Evolutionary conservation across 1,284 basidiomycete genomes (phyloP).

Genomic region (Ustilago bromivora): DNA sequence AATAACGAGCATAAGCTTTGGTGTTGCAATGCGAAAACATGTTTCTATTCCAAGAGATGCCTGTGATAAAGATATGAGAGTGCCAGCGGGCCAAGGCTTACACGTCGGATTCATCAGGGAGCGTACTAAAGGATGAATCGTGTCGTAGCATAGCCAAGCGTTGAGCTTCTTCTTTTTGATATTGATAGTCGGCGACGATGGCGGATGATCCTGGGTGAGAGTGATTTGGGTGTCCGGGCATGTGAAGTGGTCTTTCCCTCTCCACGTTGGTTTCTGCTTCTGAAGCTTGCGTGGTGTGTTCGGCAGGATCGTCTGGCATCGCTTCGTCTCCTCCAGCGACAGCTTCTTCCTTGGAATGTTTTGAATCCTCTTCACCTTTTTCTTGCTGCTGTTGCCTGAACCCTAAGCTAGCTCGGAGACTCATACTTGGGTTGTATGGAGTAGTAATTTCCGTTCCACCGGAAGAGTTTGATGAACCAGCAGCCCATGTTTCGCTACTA

Average conservation of each 20-base stretch:
- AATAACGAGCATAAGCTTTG: neutral
- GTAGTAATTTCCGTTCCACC: slow-evolving; percentile 38
- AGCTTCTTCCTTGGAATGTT: neutral
- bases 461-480: slow-evolving; percentile 1
- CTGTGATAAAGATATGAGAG: neutral
- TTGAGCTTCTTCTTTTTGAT: slow-evolving; percentile 55
- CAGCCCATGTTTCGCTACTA: slow-evolving; percentile 12
- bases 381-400: slow-evolving; percentile 37
- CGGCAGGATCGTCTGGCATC: neutral
- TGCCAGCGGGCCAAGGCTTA: neutral
- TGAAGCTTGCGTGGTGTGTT: neutral
- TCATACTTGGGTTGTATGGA: slow-evolving; percentile 48
- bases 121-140: slow-evolving; percentile 33
- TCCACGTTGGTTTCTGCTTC: neutral
- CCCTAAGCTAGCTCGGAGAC: slow-evolving; percentile 29
- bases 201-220: slow-evolving; percentile 56
- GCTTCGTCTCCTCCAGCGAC: neutral
- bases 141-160: slow-evolving; percentile 53
- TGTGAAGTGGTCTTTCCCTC: slow-evolving; percentile 20
- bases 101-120: slow-evolving; percentile 30
- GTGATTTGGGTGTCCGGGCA: slow-evolving; percentile 50
- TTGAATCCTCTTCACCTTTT: neutral
- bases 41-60: neutral
- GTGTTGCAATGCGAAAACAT: neutral
- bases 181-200: slow-evolving; percentile 57